phyloP scores from a whole-genome alignment of 2,329 filamentous ascomycete genomes.

The Nemania serpens region DNA sequence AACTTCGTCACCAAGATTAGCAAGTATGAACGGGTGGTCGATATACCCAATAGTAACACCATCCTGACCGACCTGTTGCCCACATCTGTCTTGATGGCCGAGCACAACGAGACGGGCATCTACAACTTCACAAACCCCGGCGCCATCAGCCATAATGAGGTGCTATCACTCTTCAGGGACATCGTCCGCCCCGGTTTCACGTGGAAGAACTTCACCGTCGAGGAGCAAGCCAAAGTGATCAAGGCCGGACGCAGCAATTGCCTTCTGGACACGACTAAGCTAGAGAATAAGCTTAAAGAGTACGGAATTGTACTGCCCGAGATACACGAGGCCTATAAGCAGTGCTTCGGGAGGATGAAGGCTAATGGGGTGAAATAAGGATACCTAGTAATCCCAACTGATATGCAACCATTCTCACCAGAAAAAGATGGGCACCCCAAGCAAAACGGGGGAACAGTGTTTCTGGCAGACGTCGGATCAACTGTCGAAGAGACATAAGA shows the following conservation, averaged over 20 bases:
- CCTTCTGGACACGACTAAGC: constrained; percentile 65
- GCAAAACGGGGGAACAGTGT: background rate
- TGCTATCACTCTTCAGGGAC: constrained; percentile 65
- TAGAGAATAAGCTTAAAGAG: constrained; percentile 62
- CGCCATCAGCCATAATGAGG: constrained; percentile 73
- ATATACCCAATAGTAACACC: constrained; percentile 71
- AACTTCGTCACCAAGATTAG: constrained; percentile 73
- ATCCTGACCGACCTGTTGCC: constrained; percentile 69
- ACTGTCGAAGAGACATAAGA: background rate
- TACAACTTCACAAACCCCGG: constrained; percentile 75
- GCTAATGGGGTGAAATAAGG: constrained; percentile 56
- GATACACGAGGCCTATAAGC: constrained; percentile 64
- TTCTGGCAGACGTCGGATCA: background rate
- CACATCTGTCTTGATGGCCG: constrained; percentile 62
- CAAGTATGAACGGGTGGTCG: constrained; percentile 67
- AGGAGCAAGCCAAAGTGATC: constrained; percentile 70
- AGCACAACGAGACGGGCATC: constrained; percentile 65
- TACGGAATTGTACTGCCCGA: constrained; percentile 64
- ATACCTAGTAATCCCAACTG: background rate
- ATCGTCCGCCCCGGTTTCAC: constrained; percentile 64
- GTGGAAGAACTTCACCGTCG: constrained; percentile 69
- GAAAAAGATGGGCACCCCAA: background rate
- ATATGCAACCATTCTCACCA: background rate
- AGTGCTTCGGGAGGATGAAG: constrained; percentile 68
- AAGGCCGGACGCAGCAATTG: constrained; percentile 71